phyloP scores from a whole-genome alignment of 2,329 filamentous ascomycete genomes.

The Talaromyces rugulosus region DNA sequence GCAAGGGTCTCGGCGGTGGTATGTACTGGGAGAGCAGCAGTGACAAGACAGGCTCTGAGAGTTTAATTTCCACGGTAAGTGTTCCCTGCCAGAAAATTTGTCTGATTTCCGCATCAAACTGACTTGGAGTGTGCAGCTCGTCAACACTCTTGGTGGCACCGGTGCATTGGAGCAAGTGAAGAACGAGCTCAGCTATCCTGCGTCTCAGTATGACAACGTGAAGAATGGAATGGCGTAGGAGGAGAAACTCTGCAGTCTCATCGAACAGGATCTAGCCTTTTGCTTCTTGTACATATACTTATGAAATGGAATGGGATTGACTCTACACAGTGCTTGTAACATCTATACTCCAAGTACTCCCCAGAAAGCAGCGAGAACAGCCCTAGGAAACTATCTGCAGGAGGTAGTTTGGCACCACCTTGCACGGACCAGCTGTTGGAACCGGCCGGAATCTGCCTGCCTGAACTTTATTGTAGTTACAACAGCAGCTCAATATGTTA shows the following conservation, averaged over 20 bases:
- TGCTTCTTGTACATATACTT: not conserved
- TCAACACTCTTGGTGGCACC: slow-evolving; percentile 29
- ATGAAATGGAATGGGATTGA: not conserved
- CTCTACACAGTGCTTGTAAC: not conserved
- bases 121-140: slow-evolving; percentile 21
- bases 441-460: too few species aligned
- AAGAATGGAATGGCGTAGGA: slow-evolving; percentile 26
- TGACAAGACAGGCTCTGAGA: slow-evolving; percentile 62
- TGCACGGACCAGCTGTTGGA: too few species aligned
- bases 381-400: too few species aligned
- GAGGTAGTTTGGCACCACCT: too few species aligned
- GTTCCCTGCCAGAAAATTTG: not conserved
- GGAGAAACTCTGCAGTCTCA: not conserved
- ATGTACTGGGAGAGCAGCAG: slow-evolving; percentile 96
- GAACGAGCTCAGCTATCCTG: slow-evolving; percentile 51
- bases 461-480: too few species aligned
- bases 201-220: slow-evolving; percentile 53
- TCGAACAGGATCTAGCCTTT: not conserved
- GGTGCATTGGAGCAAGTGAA: slow-evolving; percentile 40
- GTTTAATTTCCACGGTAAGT: slow-evolving; percentile 59
- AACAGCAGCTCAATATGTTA: too few species aligned
- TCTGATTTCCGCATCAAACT: not conserved
- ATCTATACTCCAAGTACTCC: not conserved
- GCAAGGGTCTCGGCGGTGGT: slow-evolving; percentile 69
- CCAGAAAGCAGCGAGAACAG: not conserved